A percentile compares a stretch with the other conserved stretches of the same genome.
Evolutionary conservation across 129 eudicot genomes (phyloP).

Genomic region (Artemisia argyi): DNA sequence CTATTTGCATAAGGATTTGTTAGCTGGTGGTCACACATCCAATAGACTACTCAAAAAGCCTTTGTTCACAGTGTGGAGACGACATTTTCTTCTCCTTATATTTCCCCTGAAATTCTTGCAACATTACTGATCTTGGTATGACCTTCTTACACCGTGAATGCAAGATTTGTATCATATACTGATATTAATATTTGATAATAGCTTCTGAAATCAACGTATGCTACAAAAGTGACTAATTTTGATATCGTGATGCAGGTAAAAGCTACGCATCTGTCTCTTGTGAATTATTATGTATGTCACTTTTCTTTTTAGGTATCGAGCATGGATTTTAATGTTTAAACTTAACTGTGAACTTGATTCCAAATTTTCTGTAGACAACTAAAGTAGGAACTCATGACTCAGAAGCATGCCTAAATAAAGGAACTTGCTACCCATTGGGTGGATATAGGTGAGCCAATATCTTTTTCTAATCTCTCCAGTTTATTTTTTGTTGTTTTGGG

Average conservation of each 20-base stretch:
- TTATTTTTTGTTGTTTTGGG: slow-evolving; percentile 1
- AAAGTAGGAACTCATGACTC: too few species aligned
- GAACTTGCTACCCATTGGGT: too few species aligned
- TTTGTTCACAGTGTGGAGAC: slow-evolving; percentile 83
- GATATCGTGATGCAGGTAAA: slow-evolving; percentile 93
- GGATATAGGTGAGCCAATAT: slow-evolving; percentile 84
- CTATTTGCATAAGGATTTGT: slow-evolving; percentile 97
- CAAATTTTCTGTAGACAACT: too few species aligned
- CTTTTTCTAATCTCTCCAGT: neutral
- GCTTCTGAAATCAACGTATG: slow-evolving; percentile 28
- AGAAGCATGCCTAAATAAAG: too few species aligned
- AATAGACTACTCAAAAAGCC: slow-evolving; percentile 81
- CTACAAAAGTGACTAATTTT: slow-evolving; percentile 76
- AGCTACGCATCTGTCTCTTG: slow-evolving; percentile 20
- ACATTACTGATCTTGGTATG: slow-evolving; percentile 91
- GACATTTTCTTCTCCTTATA: slow-evolving; percentile 98
- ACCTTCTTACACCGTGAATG: neutral
- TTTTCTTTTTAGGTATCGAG: slow-evolving; percentile 22
- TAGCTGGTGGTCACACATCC: slow-evolving; percentile 93
- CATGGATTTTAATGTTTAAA: too few species aligned
- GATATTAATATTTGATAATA: too few species aligned
- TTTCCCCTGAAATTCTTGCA: slow-evolving; percentile 97
- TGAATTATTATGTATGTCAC: slow-evolving; percentile 13
- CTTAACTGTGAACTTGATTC: too few species aligned
- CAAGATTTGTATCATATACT: too few species aligned